Percentiles rank a stretch among this genome's conserved stretches.
Conservation (phyloP, 805 yeast species). For the Nakazawaea sp. region DNA sequence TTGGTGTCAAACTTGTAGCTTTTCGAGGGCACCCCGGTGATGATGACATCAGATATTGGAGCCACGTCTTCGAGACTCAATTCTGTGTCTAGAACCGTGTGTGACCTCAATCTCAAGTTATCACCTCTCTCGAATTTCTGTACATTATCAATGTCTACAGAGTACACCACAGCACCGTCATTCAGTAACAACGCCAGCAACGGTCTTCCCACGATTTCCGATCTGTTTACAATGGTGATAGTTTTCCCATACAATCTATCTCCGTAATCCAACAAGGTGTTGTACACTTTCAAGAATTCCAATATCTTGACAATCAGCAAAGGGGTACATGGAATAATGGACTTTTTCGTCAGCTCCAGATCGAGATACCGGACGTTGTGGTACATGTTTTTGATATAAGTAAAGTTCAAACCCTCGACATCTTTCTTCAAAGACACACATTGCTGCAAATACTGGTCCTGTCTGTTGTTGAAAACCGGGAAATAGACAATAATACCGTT, state of each 20-base stretch:
- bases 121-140: slow-evolving; percentile 94
- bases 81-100: slow-evolving; percentile 61
- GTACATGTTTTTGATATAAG: slow-evolving; percentile 89
- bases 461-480: slow-evolving; percentile 93
- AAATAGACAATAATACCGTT: slow-evolving; percentile 96
- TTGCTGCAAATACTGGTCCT: slow-evolving; percentile 94
- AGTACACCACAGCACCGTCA: slow-evolving; percentile 95
- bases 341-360: slow-evolving; percentile 55
- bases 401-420: slow-evolving; percentile 90
- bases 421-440: slow-evolving; percentile 88
- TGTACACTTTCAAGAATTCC: slow-evolving; percentile 86
- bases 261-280: slow-evolving; percentile 75
- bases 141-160: slow-evolving; percentile 80
- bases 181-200: slow-evolving; percentile 92
- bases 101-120: slow-evolving; percentile 74
- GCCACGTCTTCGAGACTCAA: slow-evolving; percentile 58
- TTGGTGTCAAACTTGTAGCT: slow-evolving; percentile 81
- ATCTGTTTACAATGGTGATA: slow-evolving; percentile 82
- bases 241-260: slow-evolving; percentile 92
- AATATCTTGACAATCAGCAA: slow-evolving; percentile 89
- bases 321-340: slow-evolving; percentile 95
- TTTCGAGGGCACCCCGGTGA: slow-evolving; percentile 91
- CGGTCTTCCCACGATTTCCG: slow-evolving; percentile 97
- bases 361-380: slow-evolving; percentile 88
- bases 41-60: slow-evolving; percentile 77